phyloP scores from a whole-genome alignment of 805 yeast genomes.

The Grigorovia jiainica region DNA sequence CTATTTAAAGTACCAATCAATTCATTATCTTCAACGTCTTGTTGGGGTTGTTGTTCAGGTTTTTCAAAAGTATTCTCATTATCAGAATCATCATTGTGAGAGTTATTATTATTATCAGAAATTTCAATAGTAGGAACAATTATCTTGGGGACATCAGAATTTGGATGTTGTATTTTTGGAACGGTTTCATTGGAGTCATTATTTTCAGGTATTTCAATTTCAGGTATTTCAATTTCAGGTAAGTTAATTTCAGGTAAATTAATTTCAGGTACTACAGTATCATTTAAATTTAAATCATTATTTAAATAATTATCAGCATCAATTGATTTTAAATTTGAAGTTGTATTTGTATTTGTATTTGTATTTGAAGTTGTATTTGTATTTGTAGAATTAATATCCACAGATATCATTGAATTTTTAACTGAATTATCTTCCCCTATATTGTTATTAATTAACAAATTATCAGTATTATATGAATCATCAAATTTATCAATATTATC shows the following conservation, averaged over 20 bases:
- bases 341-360: too few relatives aligned
- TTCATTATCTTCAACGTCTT: background rate
- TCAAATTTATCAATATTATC: background rate
- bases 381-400: too few relatives aligned
- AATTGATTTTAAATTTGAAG: too few relatives aligned
- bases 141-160: too few relatives aligned
- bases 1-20: constrained; percentile 6
- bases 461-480: background rate
- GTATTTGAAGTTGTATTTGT: too few relatives aligned
- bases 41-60: too few relatives aligned
- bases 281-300: background rate
- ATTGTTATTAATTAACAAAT: background rate
- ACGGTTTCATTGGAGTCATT: background rate
- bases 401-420: background rate
- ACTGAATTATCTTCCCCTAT: background rate
- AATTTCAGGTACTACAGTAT: background rate
- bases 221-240: background rate
- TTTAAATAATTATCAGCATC: background rate
- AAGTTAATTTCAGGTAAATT: background rate
- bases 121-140: too few relatives aligned
- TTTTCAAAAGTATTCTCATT: too few relatives aligned
- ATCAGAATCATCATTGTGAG: background rate
- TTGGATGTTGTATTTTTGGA: too few relatives aligned
- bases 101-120: background rate
- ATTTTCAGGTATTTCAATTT: background rate